Percentiles rank a stretch among this genome's conserved stretches.
Evolutionary conservation across 331 rosid species (phyloP).

Genomic region (Malus hybrid): DNA sequence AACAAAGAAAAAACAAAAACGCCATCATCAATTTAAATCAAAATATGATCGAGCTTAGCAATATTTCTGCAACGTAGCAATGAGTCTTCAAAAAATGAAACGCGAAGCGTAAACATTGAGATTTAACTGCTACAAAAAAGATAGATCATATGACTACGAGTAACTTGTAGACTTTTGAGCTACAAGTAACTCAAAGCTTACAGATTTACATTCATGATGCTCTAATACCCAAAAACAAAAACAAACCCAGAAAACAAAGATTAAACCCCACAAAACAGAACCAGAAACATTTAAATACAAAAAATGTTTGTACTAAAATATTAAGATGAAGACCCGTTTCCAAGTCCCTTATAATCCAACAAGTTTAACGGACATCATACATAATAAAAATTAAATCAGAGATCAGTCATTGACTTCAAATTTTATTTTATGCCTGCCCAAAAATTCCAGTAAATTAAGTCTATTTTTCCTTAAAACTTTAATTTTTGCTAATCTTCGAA

Average conservation of each 20-base stretch:
- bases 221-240: constrained; percentile 2
- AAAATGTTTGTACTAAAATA: too few relatives aligned
- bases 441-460: neutral
- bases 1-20: neutral
- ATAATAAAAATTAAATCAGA: neutral
- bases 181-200: neutral
- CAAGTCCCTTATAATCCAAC: neutral
- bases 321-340: too few relatives aligned
- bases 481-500: constrained; percentile 43
- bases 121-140: neutral
- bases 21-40: neutral
- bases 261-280: neutral
- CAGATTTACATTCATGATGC: neutral
- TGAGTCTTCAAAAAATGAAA: neutral
- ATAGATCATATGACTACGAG: neutral
- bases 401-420: neutral
- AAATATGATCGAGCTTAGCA: neutral
- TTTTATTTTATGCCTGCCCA: neutral
- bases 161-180: neutral
- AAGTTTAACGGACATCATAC: neutral
- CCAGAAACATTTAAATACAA: neutral
- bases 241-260: neutral
- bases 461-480: neutral
- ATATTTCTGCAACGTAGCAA: too few relatives aligned
- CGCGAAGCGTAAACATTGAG: neutral